Evolutionary conservation across 2,329 filamentous ascomycete genomes (phyloP).

Genomic region (Nigrospora oryzae): DNA sequence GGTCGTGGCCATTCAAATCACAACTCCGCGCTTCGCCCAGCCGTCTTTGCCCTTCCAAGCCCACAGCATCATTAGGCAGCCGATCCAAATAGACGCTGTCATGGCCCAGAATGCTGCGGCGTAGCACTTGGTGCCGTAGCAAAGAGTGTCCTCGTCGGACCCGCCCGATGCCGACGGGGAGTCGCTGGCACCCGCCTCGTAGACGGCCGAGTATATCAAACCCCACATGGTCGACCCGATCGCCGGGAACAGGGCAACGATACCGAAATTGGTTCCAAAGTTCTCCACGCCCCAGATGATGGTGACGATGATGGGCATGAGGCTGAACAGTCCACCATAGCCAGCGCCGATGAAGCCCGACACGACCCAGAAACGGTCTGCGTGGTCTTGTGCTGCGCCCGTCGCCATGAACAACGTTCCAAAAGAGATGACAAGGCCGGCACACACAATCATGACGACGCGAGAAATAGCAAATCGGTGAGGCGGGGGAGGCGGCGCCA

Average conservation of each 20-base stretch:
- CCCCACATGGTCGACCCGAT: conserved; percentile 86
- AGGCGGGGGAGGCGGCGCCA: conserved; percentile 20
- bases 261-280: conserved; percentile 96
- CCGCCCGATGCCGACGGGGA: conserved; percentile 22
- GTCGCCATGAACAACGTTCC: conserved; percentile 74
- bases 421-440: conserved; percentile 63
- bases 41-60: conserved; percentile 74
- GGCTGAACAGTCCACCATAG: conserved; percentile 84
- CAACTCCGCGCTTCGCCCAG: conserved; percentile 70
- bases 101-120: conserved; percentile 79
- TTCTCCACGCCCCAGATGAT: conserved; percentile 99
- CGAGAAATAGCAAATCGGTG: conserved; percentile 60
- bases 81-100: conserved; percentile 70
- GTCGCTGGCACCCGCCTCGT: conserved; percentile 56
- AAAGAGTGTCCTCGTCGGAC: conserved; percentile 49
- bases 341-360: conserved; percentile 80
- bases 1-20: conserved; percentile 31
- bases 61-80: conserved; percentile 61
- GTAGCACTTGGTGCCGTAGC: conserved; percentile 78
- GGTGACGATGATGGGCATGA: conserved; percentile 87
- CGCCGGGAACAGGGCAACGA: conserved; percentile 86
- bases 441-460: conserved; percentile 68
- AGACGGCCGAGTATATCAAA: conserved; percentile 74
- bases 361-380: conserved; percentile 75
- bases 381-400: conserved; percentile 64